Percentiles rank a stretch among this genome's conserved stretches.
phyloP scores from a whole-genome alignment of 176 grass and related monocot species.

The Eleusine coracana region DNA sequence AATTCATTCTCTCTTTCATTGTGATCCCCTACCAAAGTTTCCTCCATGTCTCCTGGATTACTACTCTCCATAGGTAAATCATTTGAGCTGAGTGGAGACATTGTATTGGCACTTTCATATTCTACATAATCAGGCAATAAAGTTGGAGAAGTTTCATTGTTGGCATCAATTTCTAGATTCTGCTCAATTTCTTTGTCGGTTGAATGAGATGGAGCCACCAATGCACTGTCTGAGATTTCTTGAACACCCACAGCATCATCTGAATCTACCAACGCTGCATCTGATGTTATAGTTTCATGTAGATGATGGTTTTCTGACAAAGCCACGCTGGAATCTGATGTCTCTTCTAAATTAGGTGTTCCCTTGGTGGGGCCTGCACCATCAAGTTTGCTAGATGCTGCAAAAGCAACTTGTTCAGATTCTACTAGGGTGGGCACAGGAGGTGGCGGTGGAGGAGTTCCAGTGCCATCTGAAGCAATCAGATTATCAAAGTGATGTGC shows the following conservation, averaged over 20 bases:
- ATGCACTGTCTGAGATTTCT: constrained; percentile 3
- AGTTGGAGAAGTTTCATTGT: constrained; percentile 12
- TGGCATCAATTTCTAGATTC: constrained; percentile 21
- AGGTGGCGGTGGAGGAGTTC: background rate
- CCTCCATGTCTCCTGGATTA: background rate
- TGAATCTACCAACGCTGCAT: constrained; percentile 53
- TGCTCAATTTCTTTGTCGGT: constrained; percentile 24
- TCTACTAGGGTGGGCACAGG: background rate
- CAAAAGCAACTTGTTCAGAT: constrained; percentile 13
- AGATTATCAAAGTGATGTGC: constrained; percentile 26
- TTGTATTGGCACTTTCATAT: constrained; percentile 29
- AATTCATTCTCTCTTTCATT: constrained; percentile 25
- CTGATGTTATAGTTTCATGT: constrained; percentile 37
- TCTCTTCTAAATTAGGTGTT: constrained; percentile 40
- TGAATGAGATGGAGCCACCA: background rate
- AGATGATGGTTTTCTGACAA: constrained; percentile 41
- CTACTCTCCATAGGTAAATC: constrained; percentile 17
- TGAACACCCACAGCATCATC: constrained; percentile 46
- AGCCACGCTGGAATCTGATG: constrained; percentile 33
- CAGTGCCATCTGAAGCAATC: constrained; percentile 25
- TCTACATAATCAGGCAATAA: constrained; percentile 33
- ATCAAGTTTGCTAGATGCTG: background rate
- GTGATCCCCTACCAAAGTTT: constrained; percentile 23
- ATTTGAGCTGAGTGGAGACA: constrained; percentile 35
- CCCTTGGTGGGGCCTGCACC: constrained; percentile 1